Evolutionary conservation across 1,284 basidiomycete species (phyloP).

Genomic region (Testicularia cyperi): DNA sequence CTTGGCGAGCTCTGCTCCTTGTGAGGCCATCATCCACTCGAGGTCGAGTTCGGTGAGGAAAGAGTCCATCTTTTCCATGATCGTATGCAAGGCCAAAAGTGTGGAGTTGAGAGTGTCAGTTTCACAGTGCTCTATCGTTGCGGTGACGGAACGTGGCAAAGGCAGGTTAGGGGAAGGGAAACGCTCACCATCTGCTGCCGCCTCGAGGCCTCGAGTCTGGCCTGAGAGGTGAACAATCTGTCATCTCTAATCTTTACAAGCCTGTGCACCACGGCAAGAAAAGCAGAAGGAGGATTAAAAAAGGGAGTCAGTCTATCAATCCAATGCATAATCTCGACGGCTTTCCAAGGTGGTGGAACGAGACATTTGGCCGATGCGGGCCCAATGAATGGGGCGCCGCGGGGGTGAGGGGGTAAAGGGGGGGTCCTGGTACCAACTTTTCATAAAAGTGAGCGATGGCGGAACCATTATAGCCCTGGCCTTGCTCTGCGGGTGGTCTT

Average conservation of each 20-base stretch:
- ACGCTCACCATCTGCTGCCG: constrained; percentile 72
- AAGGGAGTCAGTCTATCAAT: background rate
- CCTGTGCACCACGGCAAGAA: too few relatives aligned
- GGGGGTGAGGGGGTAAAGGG: background rate
- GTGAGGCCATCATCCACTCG: constrained; percentile 45
- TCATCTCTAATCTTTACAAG: constrained; percentile 26
- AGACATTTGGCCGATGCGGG: too few relatives aligned
- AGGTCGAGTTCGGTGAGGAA: constrained; percentile 46
- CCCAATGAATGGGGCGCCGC: background rate
- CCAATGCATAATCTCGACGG: background rate
- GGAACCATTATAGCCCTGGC: constrained; percentile 62
- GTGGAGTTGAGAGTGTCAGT: too few relatives aligned
- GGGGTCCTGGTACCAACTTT: constrained; percentile 63
- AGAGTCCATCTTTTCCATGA: too few relatives aligned
- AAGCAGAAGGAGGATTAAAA: background rate
- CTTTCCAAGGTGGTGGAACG: too few relatives aligned
- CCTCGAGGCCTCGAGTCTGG: constrained; percentile 70
- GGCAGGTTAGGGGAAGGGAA: too few relatives aligned
- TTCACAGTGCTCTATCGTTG: too few relatives aligned
- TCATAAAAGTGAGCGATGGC: constrained; percentile 84
- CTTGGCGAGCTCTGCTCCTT: constrained; percentile 36
- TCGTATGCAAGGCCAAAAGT: too few relatives aligned
- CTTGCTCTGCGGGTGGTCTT: constrained; percentile 38
- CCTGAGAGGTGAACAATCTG: constrained; percentile 66
- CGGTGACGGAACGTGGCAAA: too few relatives aligned